Evolutionary conservation across 352 stramenopile genomes (phyloP).

Genomic region (Pythium myriotylum): DNA sequence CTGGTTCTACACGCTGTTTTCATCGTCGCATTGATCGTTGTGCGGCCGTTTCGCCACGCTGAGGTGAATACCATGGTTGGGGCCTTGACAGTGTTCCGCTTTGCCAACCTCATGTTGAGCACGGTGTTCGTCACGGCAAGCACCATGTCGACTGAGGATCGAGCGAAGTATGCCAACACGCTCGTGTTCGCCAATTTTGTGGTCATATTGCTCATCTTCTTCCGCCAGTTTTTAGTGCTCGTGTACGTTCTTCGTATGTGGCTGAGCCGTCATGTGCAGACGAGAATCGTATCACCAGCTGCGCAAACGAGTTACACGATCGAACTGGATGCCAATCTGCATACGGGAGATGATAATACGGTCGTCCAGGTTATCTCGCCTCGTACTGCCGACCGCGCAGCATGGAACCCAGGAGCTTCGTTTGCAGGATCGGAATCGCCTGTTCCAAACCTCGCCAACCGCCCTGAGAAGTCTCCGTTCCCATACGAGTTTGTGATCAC

Average conservation of each 20-base stretch:
- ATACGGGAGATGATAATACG: background rate
- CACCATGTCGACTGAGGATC: constrained; percentile 36
- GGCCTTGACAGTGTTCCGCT: constrained; percentile 41
- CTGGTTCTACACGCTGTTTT: constrained; percentile 58
- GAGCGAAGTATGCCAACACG: constrained; percentile 44
- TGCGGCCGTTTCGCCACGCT: constrained; percentile 50
- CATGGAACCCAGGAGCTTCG: background rate
- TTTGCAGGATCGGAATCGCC: constrained; percentile 14
- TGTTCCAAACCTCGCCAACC: constrained; percentile 24
- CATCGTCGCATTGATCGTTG: constrained; percentile 45
- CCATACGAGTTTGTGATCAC: constrained; percentile 7
- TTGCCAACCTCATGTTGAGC: constrained; percentile 55
- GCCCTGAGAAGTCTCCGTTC: constrained; percentile 3
- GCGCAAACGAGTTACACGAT: constrained; percentile 1
- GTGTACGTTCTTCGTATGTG: constrained; percentile 52
- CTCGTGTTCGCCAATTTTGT: constrained; percentile 67
- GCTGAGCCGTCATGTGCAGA: constrained; percentile 24
- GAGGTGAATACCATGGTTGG: constrained; percentile 42
- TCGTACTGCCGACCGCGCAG: background rate
- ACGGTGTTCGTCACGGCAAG: constrained; percentile 64
- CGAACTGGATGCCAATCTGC: background rate
- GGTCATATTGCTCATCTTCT: constrained; percentile 58
- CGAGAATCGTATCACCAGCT: background rate
- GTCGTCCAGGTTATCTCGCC: background rate
- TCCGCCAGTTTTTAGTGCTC: constrained; percentile 62